A percentile compares a stretch with the other conserved stretches of the same genome.
Evolutionary conservation across 768 basidiomycete species (phyloP).

Genomic region (Lactifluus subvellereus): DNA sequence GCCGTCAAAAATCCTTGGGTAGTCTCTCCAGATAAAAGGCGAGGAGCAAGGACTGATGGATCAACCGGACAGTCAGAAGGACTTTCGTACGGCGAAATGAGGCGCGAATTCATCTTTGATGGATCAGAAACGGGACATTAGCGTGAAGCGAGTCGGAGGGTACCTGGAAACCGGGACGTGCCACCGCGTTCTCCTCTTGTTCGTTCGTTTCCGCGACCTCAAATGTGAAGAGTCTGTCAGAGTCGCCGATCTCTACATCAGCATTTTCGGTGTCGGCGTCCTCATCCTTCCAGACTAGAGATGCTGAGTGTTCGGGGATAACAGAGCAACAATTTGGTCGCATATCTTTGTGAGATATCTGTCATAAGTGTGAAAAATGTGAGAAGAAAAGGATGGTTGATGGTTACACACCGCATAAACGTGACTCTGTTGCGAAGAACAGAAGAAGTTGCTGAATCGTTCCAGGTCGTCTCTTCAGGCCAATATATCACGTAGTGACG

Average conservation of each 20-base stretch:
- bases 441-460: slow-evolving; percentile 41
- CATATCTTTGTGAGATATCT: slow-evolving; percentile 30
- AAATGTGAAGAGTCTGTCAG: slow-evolving; percentile 47
- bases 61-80: background rate
- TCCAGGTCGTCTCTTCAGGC: slow-evolving; percentile 58
- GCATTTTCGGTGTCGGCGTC: slow-evolving; percentile 24
- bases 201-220: slow-evolving; percentile 50
- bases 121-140: background rate
- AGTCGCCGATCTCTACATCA: slow-evolving; percentile 38
- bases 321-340: slow-evolving; percentile 48
- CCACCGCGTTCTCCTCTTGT: slow-evolving; percentile 46
- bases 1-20: slow-evolving; percentile 19
- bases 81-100: background rate
- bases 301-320: slow-evolving; percentile 43
- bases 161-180: slow-evolving; percentile 44
- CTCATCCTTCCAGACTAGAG: slow-evolving; percentile 41
- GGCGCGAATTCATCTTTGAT: background rate
- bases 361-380: background rate
- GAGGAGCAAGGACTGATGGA: background rate
- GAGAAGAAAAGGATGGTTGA: background rate
- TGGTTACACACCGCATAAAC: slow-evolving; percentile 51
- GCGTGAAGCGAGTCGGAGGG: too few species aligned
- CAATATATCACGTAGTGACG: slow-evolving; percentile 50
- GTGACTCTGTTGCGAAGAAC: slow-evolving; percentile 50
- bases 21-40: slow-evolving; percentile 21